Conservation (phyloP, 495 filamentous ascomycete genomes). For the Astrothelium macrocarpum region DNA sequence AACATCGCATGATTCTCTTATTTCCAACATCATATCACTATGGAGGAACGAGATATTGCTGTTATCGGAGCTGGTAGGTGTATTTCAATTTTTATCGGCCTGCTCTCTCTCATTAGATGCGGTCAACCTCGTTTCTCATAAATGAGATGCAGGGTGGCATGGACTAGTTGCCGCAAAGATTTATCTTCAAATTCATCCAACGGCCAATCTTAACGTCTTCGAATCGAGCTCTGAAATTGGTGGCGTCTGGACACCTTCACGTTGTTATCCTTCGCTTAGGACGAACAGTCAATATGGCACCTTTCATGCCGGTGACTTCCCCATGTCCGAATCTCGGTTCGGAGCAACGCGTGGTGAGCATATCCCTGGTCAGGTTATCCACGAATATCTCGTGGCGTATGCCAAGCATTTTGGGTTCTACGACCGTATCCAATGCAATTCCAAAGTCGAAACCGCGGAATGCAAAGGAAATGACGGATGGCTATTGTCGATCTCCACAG, state of each 20-base stretch:
- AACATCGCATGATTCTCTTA: neutral
- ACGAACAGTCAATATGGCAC: constrained; percentile 26
- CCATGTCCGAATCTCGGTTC: constrained; percentile 43
- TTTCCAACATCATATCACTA: neutral
- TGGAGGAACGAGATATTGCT: constrained; percentile 19
- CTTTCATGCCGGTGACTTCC: constrained; percentile 19
- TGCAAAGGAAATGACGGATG: constrained; percentile 37
- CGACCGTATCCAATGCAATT: constrained; percentile 44
- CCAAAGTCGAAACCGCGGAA: constrained; percentile 46
- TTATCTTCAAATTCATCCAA: constrained; percentile 47
- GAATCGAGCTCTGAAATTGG: constrained; percentile 51
- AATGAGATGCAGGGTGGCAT: constrained; percentile 38
- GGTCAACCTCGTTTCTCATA: neutral
- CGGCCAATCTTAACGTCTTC: constrained; percentile 40
- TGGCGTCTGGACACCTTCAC: constrained; percentile 48
- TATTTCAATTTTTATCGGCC: neutral
- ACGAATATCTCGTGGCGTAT: constrained; percentile 58
- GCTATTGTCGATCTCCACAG: constrained; percentile 29
- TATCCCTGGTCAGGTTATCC: constrained; percentile 57
- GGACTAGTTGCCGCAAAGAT: constrained; percentile 53
- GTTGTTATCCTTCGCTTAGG: constrained; percentile 10
- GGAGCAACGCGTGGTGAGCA: constrained; percentile 54
- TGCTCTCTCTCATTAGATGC: neutral
- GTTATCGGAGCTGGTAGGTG: constrained; percentile 23
- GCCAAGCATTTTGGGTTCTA: constrained; percentile 49